These are phyloP conservation scores for Cajanus cajan DNA, from an alignment of 306 rosid genomes.

Conservation along the genomic window DNA sequence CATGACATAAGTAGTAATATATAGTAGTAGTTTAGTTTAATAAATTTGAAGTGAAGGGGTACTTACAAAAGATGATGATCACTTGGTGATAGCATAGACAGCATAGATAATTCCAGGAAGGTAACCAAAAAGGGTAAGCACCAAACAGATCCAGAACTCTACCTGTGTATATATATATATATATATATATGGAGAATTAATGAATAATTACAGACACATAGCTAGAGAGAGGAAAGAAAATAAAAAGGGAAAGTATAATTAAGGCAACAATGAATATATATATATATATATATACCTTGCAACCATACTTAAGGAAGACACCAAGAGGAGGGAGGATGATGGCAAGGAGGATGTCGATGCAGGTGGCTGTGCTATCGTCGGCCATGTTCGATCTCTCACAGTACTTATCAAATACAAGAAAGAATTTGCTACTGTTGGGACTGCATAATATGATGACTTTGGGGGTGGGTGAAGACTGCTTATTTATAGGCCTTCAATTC, in stretches of 20 bases:
- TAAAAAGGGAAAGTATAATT: neutral
- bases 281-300: constrained; percentile 47
- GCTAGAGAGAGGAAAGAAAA: neutral
- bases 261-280: no score
- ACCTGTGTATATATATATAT: constrained; percentile 39
- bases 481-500: no score
- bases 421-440: no score
- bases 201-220: no score
- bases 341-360: constrained; percentile 69
- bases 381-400: no score
- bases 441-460: no score
- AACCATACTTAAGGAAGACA: constrained; percentile 79
- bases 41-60: neutral
- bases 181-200: neutral
- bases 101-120: constrained; percentile 87
- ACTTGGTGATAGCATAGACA: constrained; percentile 68
- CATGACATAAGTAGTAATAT: no score
- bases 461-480: no score
- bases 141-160: constrained; percentile 88
- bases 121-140: constrained; percentile 64
- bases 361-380: constrained; percentile 38
- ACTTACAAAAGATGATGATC: constrained; percentile 35
- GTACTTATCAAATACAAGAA: no score
- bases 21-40: no score
- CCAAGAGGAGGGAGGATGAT: constrained; percentile 87